Base-by-base conservation (phyloP, 148 eudicot species). In the Amaranthus cruentus region DNA sequence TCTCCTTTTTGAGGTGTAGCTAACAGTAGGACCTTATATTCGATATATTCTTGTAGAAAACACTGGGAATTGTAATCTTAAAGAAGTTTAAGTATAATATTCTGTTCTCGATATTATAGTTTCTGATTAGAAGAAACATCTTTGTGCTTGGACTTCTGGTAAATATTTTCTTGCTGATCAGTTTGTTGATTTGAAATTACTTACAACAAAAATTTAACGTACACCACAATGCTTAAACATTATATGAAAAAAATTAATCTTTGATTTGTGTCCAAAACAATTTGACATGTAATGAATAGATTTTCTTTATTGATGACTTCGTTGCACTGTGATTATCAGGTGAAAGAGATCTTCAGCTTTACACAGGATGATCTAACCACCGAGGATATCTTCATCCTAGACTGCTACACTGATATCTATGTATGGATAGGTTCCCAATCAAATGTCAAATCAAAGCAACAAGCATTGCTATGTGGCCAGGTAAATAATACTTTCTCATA, bases 351-450 rank as follows among this genome's bases (percentile, higher is more conserved):
- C 61, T 85, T 76, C 79, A 85, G 72, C 84, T 85, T 81, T 62
- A 70, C 86, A 15, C 88, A 85, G 63, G 88, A 85, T 74, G 88
- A 85, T 76, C 74, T 85, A 74, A 83, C 86, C 64, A 85, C 88
- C 12, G 88, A 85, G 73, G 88, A 85, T 64, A 71, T 79, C 38
- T 73, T 83, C 47, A 64, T 83, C n/a, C 74, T 85, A 69, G 88
- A 85, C 82, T 85, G 86, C 74, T 73, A 74, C 69, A 62, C 64
- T 60, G 86, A 85, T 67, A 74, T 85, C 56, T 79, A 76, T 76
- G 84, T 85, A 56, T 85, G 88, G 86, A 79, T 85, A 66, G 88
- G 88, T 9, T 48, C 54, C 42, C 69, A 66, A 6, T 66, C 69
- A n/a, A 49, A 15, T 66, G 55, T 66, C 6, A 28, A 66, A 49